Evolutionary conservation across 805 yeast genomes (phyloP).

Genomic region (Candida gorgasii): DNA sequence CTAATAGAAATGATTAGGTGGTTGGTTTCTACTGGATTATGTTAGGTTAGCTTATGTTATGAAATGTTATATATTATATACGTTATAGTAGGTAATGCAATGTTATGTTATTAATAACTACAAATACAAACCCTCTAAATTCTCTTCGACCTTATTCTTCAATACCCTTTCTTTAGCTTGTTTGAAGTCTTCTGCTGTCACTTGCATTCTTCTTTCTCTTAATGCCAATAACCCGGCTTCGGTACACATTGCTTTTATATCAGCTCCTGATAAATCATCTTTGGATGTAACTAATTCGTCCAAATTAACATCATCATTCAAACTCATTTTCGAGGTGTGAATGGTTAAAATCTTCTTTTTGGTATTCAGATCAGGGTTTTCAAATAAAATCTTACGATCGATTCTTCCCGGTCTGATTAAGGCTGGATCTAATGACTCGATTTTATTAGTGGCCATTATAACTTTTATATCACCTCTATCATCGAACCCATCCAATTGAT

Average conservation of each 20-base stretch:
- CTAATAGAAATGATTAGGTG: constrained; percentile 8
- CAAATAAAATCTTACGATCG: constrained; percentile 92
- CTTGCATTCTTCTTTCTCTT: constrained; percentile 97
- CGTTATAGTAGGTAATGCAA: too few relatives aligned
- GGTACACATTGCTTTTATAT: constrained; percentile 95
- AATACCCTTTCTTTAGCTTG: constrained; percentile 92
- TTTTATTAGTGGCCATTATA: constrained; percentile 96
- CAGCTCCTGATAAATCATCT: constrained; percentile 96
- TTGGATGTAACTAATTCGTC: constrained; percentile 87
- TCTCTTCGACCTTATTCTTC: constrained; percentile 96
- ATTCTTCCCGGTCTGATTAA: constrained; percentile 96
- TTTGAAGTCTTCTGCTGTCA: constrained; percentile 89
- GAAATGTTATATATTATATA: too few relatives aligned
- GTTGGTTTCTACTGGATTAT: too few relatives aligned
- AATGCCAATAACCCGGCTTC: constrained; percentile 95
- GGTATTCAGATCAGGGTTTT: constrained; percentile 91
- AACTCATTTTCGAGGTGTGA: constrained; percentile 91
- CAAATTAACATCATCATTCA: constrained; percentile 82
- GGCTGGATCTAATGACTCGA: constrained; percentile 94
- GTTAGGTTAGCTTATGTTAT: too few relatives aligned
- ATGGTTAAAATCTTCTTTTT: constrained; percentile 90
- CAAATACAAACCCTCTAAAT: constrained; percentile 87
- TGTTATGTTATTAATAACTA: constrained; percentile 9
- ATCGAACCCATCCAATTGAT: constrained; percentile 96
- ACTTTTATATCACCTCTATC: constrained; percentile 97